Evolutionary conservation across 2,329 filamentous ascomycete species (phyloP), one percentile per base, ranked within the genome.

Genomic region (Pseudopithomyces chartarum): DNA sequence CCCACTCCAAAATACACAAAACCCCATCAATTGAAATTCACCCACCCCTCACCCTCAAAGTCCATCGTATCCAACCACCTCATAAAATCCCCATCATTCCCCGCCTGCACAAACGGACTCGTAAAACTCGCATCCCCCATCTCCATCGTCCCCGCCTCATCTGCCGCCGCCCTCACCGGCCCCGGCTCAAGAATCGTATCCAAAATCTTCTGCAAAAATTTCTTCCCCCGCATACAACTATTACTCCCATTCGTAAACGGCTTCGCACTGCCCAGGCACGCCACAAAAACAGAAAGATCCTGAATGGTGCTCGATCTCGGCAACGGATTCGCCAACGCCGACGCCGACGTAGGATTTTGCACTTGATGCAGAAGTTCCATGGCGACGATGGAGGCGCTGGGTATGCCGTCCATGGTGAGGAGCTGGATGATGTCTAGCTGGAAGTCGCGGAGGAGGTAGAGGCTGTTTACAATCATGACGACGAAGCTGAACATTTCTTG

Each of bases 221-320:
- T 69, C 8, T 69, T 68, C 4, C 76, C 78, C 43, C 79, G 75
- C n/a, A 76, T 70, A 59, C 76, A 80, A 38, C 77, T 76, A 3
- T 66, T 67, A 33, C 72, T 76, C n/a, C 76, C 77, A 5, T 77
- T 75, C 33, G 73, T 75, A 20, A 74, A 75, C 3, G 73, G 73
- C 12, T 68, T 68, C 2, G 80, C 73, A 1, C 70, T 70, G 1
- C 70, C 75, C 1, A 81, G 66, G 26, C 74, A 76, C 1, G 76
- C 75, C 13, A 78, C 76, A 59, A 80, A 78, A n/a, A 80, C 78
- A 23, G 75, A 77, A 2, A 81, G 70, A 34, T 77, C 73, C 55
- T 80, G 78, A 5, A 81, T 79, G 0, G 76, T 79, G 23, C 80
- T 78, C 0, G 78, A 79, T 10, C 79, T 70, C 12, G 77, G 76